A percentile compares a stretch with the other conserved stretches of the same genome.
phyloP scores from a whole-genome alignment of 2,329 filamentous ascomycete species.

The Epichloe glyceriae region DNA sequence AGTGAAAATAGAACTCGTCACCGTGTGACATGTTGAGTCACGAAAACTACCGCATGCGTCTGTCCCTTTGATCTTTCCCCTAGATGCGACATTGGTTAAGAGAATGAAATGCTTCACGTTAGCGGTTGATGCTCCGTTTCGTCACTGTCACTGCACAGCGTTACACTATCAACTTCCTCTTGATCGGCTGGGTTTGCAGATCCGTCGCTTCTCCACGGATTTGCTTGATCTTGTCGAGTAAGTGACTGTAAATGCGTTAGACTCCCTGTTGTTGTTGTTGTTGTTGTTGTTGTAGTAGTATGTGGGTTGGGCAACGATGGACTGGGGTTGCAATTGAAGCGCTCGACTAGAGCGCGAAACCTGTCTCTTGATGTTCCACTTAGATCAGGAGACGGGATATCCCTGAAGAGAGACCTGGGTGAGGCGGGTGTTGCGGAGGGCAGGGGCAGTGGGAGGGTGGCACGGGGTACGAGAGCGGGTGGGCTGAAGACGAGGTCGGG shows the following conservation, averaged over 20 bases:
- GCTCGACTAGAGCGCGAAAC: conserved; percentile 14
- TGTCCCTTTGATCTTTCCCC: not conserved
- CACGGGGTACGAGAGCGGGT: not conserved
- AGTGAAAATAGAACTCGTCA: no score
- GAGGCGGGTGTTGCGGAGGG: not conserved
- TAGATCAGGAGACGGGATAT: conserved; percentile 5
- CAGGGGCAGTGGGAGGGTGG: not conserved
- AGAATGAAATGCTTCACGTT: not conserved
- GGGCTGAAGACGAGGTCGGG: no score
- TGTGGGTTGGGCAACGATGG: conserved; percentile 10
- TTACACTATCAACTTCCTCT: conserved; percentile 30
- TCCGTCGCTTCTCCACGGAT: conserved; percentile 21
- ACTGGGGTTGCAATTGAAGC: conserved; percentile 13
- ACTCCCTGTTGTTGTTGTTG: conserved; percentile 13
- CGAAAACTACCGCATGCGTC: not conserved
- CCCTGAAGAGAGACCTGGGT: not conserved
- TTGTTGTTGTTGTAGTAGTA: not conserved
- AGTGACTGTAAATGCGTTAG: conserved; percentile 30
- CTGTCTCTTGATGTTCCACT: conserved; percentile 9
- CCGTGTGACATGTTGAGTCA: no score
- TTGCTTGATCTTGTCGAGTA: conserved; percentile 41
- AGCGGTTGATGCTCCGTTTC: not conserved
- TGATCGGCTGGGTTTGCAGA: conserved; percentile 28
- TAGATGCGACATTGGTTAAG: not conserved
- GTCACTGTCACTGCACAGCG: not conserved